phyloP scores from a whole-genome alignment of 495 filamentous ascomycete species.

The Xylaria telfairii region DNA sequence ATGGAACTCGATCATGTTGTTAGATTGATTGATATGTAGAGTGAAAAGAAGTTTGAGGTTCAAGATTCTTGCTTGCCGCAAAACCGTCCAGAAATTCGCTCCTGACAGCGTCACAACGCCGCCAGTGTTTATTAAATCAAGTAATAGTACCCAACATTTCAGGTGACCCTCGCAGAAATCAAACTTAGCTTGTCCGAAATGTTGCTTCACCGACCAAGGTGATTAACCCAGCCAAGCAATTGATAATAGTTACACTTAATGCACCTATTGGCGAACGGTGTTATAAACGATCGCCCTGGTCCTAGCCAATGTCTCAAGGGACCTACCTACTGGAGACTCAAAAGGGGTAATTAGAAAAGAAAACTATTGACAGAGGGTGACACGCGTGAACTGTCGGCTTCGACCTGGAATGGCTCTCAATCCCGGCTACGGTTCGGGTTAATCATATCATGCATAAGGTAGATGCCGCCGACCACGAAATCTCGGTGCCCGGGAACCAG shows the following conservation, averaged over 20 bases:
- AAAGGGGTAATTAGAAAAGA: neutral
- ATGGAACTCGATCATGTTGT: neutral
- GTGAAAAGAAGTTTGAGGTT: neutral
- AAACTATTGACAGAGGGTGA: neutral
- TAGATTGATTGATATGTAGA: neutral
- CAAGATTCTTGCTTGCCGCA: neutral
- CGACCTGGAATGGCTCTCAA: neutral
- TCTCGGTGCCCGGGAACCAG: neutral
- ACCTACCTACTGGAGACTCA: neutral
- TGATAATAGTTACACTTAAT: neutral
- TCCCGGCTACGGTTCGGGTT: neutral
- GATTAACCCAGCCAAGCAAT: neutral
- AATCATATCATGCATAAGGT: conserved; percentile 1
- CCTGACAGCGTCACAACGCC: neutral
- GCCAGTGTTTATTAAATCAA: neutral
- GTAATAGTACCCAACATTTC: neutral
- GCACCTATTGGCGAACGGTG: neutral
- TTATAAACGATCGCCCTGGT: neutral
- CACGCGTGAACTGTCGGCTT: neutral
- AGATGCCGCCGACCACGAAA: neutral
- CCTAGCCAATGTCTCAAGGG: neutral
- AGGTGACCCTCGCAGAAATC: neutral
- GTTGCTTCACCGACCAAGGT: neutral
- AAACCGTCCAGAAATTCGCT: neutral
- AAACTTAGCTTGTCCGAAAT: neutral